These are phyloP conservation scores for Solanum bulbocastanum DNA, from an alignment of 257 asterid genomes.

Conservation along the genomic window DNA sequence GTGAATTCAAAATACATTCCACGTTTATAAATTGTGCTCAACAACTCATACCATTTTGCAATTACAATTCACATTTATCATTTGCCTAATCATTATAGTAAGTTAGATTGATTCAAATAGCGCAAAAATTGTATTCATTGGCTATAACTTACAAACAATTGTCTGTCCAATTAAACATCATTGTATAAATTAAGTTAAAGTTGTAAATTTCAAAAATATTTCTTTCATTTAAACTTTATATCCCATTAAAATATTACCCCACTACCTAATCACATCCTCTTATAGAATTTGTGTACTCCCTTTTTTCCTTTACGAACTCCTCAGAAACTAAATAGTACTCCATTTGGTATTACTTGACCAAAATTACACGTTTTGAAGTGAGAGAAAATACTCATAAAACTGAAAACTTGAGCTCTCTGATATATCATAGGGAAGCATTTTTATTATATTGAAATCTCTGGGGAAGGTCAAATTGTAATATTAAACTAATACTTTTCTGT, in stretches of 20 bases:
- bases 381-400: neutral
- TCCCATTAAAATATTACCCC: neutral
- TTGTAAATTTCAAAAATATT: neutral
- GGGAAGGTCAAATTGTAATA: too few relatives aligned
- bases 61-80: neutral
- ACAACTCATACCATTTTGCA: neutral
- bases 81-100: neutral
- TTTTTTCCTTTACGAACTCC: neutral
- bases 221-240: neutral
- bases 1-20: too few relatives aligned
- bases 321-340: neutral
- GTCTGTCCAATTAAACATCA: neutral
- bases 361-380: neutral
- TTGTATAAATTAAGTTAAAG: neutral
- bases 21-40: neutral
- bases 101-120: neutral
- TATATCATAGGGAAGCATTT: too few relatives aligned
- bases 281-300: neutral
- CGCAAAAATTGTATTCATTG: neutral
- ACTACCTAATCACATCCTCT: neutral
- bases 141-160: too few relatives aligned
- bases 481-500: too few relatives aligned
- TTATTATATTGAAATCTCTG: too few relatives aligned
- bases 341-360: neutral
- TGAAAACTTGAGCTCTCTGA: too few relatives aligned